phyloP scores from a whole-genome alignment of 2,329 filamentous ascomycete species.

The Claviceps digitariae region DNA sequence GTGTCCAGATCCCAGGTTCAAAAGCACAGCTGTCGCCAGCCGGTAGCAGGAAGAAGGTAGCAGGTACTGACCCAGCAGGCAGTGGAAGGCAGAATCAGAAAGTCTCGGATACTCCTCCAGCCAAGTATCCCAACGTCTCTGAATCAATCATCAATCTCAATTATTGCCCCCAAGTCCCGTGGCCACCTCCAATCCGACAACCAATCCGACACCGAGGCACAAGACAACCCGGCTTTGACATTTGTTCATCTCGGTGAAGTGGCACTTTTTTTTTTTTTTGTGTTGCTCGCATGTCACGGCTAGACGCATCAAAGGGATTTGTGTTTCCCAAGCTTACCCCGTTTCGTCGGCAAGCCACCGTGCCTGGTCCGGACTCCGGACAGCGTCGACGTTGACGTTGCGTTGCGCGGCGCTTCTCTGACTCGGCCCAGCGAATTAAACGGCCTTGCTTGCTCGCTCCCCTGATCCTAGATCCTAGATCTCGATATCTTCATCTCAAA shows the following conservation, averaged over 20 bases:
- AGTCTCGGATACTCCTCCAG: not conserved
- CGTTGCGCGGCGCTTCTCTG: no score
- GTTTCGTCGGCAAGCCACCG: not conserved
- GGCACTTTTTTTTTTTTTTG: no score
- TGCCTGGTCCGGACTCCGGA: no score
- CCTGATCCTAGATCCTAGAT: not conserved
- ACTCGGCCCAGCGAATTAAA: no score
- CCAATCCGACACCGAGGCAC: conserved; percentile 5
- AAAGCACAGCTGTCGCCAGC: no score
- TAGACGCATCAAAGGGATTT: not conserved
- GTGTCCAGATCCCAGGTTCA: not conserved
- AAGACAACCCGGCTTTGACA: not conserved
- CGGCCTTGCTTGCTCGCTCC: no score
- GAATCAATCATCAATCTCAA: no score
- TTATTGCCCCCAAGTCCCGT: not conserved
- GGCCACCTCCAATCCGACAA: conserved; percentile 1
- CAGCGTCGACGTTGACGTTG: no score
- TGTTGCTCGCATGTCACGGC: not conserved
- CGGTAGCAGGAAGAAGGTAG: not conserved
- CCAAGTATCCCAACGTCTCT: not conserved
- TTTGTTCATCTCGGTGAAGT: not conserved
- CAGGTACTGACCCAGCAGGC: not conserved
- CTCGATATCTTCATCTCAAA: not conserved
- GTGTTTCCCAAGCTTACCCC: not conserved
- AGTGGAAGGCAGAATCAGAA: not conserved